A percentile compares a stretch with the other conserved stretches of the same genome.
These are phyloP conservation scores for Lachnellula suecica DNA, from an alignment of 2,329 filamentous ascomycete genomes.

Conservation along the genomic window DNA sequence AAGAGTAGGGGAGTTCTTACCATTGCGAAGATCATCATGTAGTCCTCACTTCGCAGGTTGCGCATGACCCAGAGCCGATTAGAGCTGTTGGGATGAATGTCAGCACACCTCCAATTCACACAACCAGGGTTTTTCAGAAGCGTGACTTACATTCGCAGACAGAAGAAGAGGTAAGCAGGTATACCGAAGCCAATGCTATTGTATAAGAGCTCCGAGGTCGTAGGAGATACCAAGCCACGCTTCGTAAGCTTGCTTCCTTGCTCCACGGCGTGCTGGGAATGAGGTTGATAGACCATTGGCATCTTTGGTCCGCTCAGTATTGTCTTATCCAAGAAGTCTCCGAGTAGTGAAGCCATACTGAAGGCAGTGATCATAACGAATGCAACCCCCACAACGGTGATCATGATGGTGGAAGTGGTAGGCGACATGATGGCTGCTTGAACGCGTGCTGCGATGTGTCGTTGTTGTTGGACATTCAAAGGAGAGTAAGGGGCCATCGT, in stretches of 20 bases:
- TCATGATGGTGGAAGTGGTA: too few relatives aligned
- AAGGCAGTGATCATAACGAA: too few relatives aligned
- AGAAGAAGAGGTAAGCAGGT: constrained; percentile 15
- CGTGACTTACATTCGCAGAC: constrained; percentile 20
- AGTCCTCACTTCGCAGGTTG: constrained; percentile 33
- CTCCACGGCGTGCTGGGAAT: neutral
- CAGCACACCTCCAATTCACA: neutral
- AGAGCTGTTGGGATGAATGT: constrained; percentile 4
- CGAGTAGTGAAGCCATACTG: too few relatives aligned
- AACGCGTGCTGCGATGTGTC: too few relatives aligned
- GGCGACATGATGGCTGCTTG: too few relatives aligned
- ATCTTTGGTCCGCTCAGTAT: too few relatives aligned
- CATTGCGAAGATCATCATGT: constrained; percentile 37
- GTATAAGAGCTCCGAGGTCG: constrained; percentile 17
- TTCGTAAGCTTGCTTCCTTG: neutral
- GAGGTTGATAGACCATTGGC: neutral
- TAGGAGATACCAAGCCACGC: constrained; percentile 17
- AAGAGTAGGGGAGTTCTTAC: constrained; percentile 22
- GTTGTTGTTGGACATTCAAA: too few relatives aligned
- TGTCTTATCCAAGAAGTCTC: too few relatives aligned
- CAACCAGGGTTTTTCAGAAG: neutral
- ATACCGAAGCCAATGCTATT: constrained; percentile 24
- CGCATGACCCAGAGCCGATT: constrained; percentile 19
- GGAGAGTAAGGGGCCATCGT: too few relatives aligned
- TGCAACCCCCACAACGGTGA: too few relatives aligned